Evolutionary conservation across 805 yeast species (phyloP).

Genomic region (Saturnispora dispora): DNA sequence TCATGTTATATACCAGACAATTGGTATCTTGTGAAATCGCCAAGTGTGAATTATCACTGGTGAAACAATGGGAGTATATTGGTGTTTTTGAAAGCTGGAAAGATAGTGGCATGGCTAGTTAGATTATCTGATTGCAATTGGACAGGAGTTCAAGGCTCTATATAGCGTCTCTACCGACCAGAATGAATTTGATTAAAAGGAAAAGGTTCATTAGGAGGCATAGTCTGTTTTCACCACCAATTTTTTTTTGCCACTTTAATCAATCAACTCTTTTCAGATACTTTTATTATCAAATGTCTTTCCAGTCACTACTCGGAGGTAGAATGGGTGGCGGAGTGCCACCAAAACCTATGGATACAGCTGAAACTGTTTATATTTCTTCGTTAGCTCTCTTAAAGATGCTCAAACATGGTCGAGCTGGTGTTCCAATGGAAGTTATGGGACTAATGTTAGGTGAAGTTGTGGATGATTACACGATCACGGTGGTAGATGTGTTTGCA

Average conservation of each 20-base stretch:
- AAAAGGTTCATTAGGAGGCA: neutral
- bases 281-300: slow-evolving; percentile 12
- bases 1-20: slow-evolving; percentile 64
- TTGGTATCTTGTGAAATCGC: slow-evolving; percentile 77
- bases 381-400: slow-evolving; percentile 90
- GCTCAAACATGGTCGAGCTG: slow-evolving; percentile 96
- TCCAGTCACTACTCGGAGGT: slow-evolving; percentile 27
- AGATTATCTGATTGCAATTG: neutral
- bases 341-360: slow-evolving; percentile 64
- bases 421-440: slow-evolving; percentile 79
- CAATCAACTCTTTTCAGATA: neutral
- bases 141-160: slow-evolving; percentile 3
- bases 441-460: slow-evolving; percentile 98
- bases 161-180: slow-evolving; percentile 26
- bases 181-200: neutral
- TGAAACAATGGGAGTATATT: slow-evolving; percentile 86
- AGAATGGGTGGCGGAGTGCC: slow-evolving; percentile 41
- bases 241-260: slow-evolving; percentile 6
- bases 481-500: slow-evolving; percentile 96
- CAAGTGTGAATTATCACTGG: slow-evolving; percentile 50
- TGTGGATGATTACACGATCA: slow-evolving; percentile 94
- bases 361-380: slow-evolving; percentile 94
- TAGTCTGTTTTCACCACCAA: neutral
- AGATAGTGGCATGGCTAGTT: slow-evolving; percentile 27
- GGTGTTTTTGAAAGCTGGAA: slow-evolving; percentile 74